A percentile compares a stretch with the other conserved stretches of the same genome.
phyloP scores from a whole-genome alignment of 208 protist species.

The Trichomonas gallinae region DNA sequence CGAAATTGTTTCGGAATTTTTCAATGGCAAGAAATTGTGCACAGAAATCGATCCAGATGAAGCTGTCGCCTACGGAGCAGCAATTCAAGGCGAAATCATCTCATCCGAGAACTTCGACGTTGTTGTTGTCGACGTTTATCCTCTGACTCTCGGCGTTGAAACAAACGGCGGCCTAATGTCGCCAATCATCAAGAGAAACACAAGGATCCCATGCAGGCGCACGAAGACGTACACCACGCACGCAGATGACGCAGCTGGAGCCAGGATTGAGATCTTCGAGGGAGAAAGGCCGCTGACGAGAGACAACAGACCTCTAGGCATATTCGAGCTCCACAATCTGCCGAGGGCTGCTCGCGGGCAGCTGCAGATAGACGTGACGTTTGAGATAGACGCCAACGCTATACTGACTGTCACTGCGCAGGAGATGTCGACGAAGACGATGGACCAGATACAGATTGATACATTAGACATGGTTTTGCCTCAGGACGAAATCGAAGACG shows the following conservation, averaged over 20 bases:
- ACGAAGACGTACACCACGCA: slow-evolving; percentile 81
- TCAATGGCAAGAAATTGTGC: slow-evolving; percentile 76
- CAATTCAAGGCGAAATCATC: slow-evolving; percentile 85
- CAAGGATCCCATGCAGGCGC: slow-evolving; percentile 72
- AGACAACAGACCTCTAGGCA: slow-evolving; percentile 85
- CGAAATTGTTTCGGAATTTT: slow-evolving; percentile 51
- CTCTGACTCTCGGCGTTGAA: slow-evolving; percentile 83
- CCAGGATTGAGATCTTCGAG: slow-evolving; percentile 84
- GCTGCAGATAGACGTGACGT: slow-evolving; percentile 63
- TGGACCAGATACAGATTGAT: slow-evolving; percentile 85
- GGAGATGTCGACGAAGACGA: slow-evolving; percentile 80
- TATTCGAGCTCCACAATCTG: slow-evolving; percentile 90
- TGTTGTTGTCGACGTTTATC: slow-evolving; percentile 76
- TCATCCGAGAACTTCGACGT: slow-evolving; percentile 46
- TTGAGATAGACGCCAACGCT: slow-evolving; percentile 73
- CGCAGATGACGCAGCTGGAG: slow-evolving; percentile 66
- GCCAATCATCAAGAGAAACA: slow-evolving; percentile 60
- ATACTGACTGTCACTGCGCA: slow-evolving; percentile 80
- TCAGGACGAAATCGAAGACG: slow-evolving; percentile 74
- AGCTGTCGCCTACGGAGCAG: slow-evolving; percentile 92
- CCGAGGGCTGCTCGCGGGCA: slow-evolving; percentile 76
- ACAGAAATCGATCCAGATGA: slow-evolving; percentile 63
- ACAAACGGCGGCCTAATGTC: slow-evolving; percentile 78
- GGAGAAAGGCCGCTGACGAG: slow-evolving; percentile 90
- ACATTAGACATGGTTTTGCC: slow-evolving; percentile 77